Conservation (phyloP, 2,329 filamentous ascomycete species). For the Xylariaceae sp. region DNA sequence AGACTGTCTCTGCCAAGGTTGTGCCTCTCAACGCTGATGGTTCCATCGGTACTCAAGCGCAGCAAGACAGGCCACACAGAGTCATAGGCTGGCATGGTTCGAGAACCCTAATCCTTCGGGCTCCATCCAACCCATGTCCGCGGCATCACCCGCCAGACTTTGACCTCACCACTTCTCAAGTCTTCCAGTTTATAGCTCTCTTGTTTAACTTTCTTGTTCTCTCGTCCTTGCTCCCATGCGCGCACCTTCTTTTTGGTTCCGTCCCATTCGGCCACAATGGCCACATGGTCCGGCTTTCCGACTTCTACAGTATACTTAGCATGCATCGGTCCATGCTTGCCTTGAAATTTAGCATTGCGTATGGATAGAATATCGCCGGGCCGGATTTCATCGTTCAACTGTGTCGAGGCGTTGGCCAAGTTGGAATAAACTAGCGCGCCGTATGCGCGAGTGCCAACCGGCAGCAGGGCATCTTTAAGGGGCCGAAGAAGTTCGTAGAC, state of each 20-base stretch:
- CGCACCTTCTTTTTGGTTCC: constrained; percentile 96
- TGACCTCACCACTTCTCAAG: constrained; percentile 86
- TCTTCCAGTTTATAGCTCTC: constrained; percentile 95
- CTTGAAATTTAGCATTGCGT: constrained; percentile 89
- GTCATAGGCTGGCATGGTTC: constrained; percentile 21
- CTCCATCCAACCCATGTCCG: constrained; percentile 91
- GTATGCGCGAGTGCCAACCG: constrained; percentile 83
- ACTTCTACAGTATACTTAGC: constrained; percentile 88
- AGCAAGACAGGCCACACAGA: constrained; percentile 27
- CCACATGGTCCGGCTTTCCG: constrained; percentile 84
- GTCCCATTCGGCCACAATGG: constrained; percentile 91
- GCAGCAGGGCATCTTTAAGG: constrained; percentile 66
- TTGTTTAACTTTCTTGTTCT: constrained; percentile 87
- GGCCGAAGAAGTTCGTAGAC: constrained; percentile 74
- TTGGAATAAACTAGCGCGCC: constrained; percentile 93
- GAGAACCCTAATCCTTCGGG: constrained; percentile 46
- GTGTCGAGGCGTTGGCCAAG: constrained; percentile 85
- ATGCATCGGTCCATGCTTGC: constrained; percentile 92
- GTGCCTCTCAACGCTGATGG: constrained; percentile 18
- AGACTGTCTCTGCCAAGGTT: constrained; percentile 18
- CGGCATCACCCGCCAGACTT: constrained; percentile 94
- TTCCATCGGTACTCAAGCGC: constrained; percentile 25
- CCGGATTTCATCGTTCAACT: constrained; percentile 87
- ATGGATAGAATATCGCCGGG: constrained; percentile 89
- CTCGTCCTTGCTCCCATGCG: constrained; percentile 90